Conservation (phyloP, 2,329 filamentous ascomycete genomes). For the Sphaerulina populicola region DNA sequence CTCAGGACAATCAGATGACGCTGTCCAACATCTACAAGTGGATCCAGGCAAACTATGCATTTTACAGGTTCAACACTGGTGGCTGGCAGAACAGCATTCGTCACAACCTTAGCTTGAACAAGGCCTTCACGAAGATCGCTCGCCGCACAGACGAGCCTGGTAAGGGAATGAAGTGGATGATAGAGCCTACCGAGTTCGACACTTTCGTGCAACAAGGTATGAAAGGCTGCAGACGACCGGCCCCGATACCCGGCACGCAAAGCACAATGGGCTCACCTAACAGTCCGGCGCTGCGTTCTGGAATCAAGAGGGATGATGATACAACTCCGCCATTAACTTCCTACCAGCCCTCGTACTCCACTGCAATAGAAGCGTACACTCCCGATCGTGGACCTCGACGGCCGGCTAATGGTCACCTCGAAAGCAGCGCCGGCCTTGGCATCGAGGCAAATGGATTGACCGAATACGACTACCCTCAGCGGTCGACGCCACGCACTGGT, state of each 20-base stretch:
- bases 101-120: constrained; percentile 91
- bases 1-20: constrained; percentile 78
- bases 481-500: constrained; percentile 31
- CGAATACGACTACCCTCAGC: constrained; percentile 26
- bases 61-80: constrained; percentile 74
- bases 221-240: constrained; percentile 36
- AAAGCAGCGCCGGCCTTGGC: constrained; percentile 25
- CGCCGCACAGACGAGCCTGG: constrained; percentile 89
- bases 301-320: constrained; percentile 38
- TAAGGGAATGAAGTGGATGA: constrained; percentile 99
- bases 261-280: constrained; percentile 36
- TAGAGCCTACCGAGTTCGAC: constrained; percentile 72
- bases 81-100: constrained; percentile 99
- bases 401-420: constrained; percentile 20
- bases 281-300: constrained; percentile 48
- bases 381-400: constrained; percentile 46
- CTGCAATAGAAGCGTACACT: constrained; percentile 46
- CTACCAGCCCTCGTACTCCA: constrained; percentile 38
- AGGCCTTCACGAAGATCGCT: constrained; percentile 87
- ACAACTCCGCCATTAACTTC: constrained; percentile 39
- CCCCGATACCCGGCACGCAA: constrained; percentile 32
- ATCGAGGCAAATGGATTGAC: constrained; percentile 26
- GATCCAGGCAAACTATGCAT: constrained; percentile 85
- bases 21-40: constrained; percentile 88
- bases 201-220: constrained; percentile 71